Percentiles rank a stretch among this genome's conserved stretches.
These are phyloP conservation scores for Protomyces arabidopsidicola DNA, from an alignment of 1,139 yeast genomes.

Conservation along the genomic window DNA sequence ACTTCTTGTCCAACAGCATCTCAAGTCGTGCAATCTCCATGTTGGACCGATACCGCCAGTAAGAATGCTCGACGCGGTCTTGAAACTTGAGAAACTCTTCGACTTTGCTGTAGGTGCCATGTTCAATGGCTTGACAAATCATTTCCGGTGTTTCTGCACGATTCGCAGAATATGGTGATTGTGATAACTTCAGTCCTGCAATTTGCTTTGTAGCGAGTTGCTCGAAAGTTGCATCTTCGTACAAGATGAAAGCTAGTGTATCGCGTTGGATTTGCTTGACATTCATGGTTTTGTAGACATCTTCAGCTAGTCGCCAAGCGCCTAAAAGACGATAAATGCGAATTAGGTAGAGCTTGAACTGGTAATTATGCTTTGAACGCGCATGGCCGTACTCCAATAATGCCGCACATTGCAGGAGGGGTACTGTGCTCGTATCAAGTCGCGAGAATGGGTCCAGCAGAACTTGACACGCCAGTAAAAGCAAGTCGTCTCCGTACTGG, in stretches of 20 bases:
- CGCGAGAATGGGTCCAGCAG: constrained; percentile 31
- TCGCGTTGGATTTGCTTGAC: constrained; percentile 79
- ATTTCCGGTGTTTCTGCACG: constrained; percentile 50
- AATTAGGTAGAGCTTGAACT: constrained; percentile 64
- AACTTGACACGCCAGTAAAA: constrained; percentile 49
- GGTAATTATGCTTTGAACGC: constrained; percentile 61
- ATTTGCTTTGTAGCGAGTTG: constrained; percentile 18
- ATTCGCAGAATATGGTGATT: constrained; percentile 49
- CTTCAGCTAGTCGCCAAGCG: constrained; percentile 49
- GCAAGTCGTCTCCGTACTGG: constrained; percentile 60
- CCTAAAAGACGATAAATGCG: constrained; percentile 61
- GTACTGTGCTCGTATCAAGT: constrained; percentile 30
- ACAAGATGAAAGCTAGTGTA: constrained; percentile 57
- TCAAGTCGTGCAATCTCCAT: not conserved
- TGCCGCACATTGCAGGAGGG: constrained; percentile 41
- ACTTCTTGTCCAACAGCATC: constrained; percentile 13
- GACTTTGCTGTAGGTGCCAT: constrained; percentile 56
- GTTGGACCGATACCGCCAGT: constrained; percentile 25
- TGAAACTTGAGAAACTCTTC: constrained; percentile 55
- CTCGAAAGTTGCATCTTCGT: constrained; percentile 40
- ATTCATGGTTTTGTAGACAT: constrained; percentile 52
- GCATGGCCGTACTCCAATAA: constrained; percentile 49
- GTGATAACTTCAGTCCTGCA: constrained; percentile 7
- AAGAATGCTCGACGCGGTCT: constrained; percentile 32
- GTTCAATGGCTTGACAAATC: constrained; percentile 51